phyloP scores from a whole-genome alignment of 768 basidiomycete species.

The Mycena crocata region DNA sequence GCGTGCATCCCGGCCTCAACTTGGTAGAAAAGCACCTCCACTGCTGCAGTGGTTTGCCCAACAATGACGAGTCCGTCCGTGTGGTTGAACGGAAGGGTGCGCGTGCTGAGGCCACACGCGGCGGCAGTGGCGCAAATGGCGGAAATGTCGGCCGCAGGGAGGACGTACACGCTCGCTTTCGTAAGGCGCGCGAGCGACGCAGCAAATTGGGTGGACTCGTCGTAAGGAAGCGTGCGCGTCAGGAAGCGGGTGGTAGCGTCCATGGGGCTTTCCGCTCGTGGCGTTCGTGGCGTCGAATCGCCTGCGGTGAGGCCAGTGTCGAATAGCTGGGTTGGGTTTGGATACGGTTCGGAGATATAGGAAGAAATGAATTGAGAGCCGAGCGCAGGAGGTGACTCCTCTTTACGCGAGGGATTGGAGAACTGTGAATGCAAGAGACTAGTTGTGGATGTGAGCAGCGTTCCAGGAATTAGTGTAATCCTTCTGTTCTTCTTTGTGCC shows the following conservation, averaged over 20 bases:
- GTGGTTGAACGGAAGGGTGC: constrained; percentile 47
- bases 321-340: constrained; percentile 11
- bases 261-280: not conserved
- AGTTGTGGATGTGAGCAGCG: constrained; percentile 62
- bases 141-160: constrained; percentile 60
- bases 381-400: constrained; percentile 28
- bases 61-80: constrained; percentile 27
- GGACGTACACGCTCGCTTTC: constrained; percentile 60
- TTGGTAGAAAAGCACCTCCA: constrained; percentile 29
- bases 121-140: constrained; percentile 55
- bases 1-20: constrained; percentile 33
- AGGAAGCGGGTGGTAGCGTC: constrained; percentile 47
- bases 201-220: constrained; percentile 64
- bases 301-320: not conserved
- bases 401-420: constrained; percentile 25
- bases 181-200: constrained; percentile 55
- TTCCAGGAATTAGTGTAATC: constrained; percentile 64
- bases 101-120: constrained; percentile 39
- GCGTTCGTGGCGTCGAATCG: not conserved
- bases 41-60: constrained; percentile 23
- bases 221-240: constrained; percentile 61
- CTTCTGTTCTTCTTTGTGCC: constrained; percentile 7
- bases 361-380: too few relatives aligned
- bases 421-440: constrained; percentile 44
- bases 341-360: constrained; percentile 5